phyloP scores from a whole-genome alignment of 1,284 basidiomycete species.

The Malassezia dermatis region DNA sequence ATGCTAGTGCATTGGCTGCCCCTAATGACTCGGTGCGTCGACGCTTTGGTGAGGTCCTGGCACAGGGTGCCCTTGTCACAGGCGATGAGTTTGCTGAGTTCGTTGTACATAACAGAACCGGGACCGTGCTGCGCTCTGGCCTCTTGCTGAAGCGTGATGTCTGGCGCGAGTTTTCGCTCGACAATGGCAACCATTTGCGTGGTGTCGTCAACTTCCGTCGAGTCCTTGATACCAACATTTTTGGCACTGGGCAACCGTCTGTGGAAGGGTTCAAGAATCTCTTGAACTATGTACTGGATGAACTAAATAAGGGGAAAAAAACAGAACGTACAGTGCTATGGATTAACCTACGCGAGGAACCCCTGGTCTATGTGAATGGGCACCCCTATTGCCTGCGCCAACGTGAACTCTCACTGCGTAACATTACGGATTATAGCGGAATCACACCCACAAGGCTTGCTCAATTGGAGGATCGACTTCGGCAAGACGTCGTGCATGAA shows the following conservation, averaged over 20 bases:
- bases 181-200: conserved; percentile 52
- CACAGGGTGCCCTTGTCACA: conserved; percentile 27
- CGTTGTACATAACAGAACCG: conserved; percentile 42
- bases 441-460: conserved; percentile 39
- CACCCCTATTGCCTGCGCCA: conserved; percentile 52
- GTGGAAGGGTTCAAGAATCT: conserved; percentile 79
- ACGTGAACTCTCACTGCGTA: conserved; percentile 38
- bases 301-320: conserved; percentile 49
- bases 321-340: conserved; percentile 57
- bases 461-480: conserved; percentile 68
- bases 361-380: conserved; percentile 86
- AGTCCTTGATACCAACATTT: conserved; percentile 66
- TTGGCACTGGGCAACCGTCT: conserved; percentile 66
- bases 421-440: conserved; percentile 43
- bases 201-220: conserved; percentile 92
- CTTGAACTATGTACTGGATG: conserved; percentile 51
- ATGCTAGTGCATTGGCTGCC: conserved; percentile 23
- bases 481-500: conserved; percentile 77
- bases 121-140: conserved; percentile 40
- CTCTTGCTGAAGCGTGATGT: conserved; percentile 45
- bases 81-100: conserved; percentile 48
- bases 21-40: conserved; percentile 23
- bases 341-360: conserved; percentile 81
- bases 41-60: conserved; percentile 24
- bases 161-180: conserved; percentile 38